Percentiles rank a stretch among this genome's conserved stretches.
Evolutionary conservation across 768 basidiomycete species (phyloP).

Genomic region (Leccinum longicurvipes): DNA sequence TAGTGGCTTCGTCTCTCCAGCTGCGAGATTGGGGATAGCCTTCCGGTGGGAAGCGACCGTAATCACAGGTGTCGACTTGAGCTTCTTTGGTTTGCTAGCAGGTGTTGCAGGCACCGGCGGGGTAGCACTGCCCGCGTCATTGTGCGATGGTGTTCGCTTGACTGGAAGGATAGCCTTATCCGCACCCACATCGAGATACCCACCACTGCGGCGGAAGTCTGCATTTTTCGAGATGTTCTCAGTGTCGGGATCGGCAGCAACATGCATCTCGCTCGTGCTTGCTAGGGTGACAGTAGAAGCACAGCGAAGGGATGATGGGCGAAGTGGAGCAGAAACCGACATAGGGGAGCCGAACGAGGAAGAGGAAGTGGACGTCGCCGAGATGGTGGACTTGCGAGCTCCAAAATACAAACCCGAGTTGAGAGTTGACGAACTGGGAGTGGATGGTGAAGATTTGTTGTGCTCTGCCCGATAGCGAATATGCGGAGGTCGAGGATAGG

Average conservation of each 20-base stretch:
- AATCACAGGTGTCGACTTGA: conserved; percentile 1
- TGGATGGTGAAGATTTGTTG: conserved; percentile 40
- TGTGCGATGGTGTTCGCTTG: conserved; percentile 58
- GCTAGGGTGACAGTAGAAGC: conserved; percentile 32
- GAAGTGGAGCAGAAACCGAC: conserved; percentile 35
- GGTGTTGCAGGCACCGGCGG: conserved; percentile 8
- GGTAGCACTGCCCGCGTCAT: conserved; percentile 13
- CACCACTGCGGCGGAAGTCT: conserved; percentile 14
- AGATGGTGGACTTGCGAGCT: conserved; percentile 30
- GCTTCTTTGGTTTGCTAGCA: conserved; percentile 16
- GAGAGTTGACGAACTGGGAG: conserved; percentile 63
- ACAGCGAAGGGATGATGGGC: conserved; percentile 42
- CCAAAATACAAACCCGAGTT: conserved; percentile 39
- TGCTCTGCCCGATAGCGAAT: conserved; percentile 22
- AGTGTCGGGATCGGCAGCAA: conserved; percentile 4
- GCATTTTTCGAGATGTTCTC: conserved; percentile 10
- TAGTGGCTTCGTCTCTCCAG: conserved; percentile 5
- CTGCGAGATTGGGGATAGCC: not conserved
- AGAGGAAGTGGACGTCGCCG: conserved; percentile 26
- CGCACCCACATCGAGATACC: conserved; percentile 13
- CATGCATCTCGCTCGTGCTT: conserved; percentile 16
- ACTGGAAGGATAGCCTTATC: conserved; percentile 22
- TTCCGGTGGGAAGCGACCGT: conserved; percentile 4
- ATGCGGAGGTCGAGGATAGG: conserved; percentile 46
- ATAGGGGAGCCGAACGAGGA: conserved; percentile 38